Evolutionary conservation across 2,329 filamentous ascomycete species (phyloP), one percentile per base, ranked within the genome.

Genomic region (Colletotrichum higginsianum): DNA sequence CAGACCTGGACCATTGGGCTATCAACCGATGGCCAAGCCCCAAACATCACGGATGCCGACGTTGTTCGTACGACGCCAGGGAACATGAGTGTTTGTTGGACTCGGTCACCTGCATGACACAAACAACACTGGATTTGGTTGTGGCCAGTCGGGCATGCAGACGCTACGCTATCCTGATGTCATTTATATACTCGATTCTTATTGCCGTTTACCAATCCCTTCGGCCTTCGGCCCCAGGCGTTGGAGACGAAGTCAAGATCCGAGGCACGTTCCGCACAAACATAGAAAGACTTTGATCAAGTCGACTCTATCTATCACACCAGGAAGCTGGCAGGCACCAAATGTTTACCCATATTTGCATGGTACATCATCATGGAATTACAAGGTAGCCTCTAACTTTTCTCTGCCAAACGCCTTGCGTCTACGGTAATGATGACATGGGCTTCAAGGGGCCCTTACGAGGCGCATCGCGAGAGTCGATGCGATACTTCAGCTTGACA

Each of bases 401-500:
- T 67, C 40, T 62, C 56, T 63, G 44, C 49, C 64, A 62, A 67
- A 75, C 73, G 30, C 73, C 69, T 53, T 64, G 65, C 47, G 49
- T 69, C 69, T 61, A 69, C 40, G 71, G 62, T 71, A 74, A 71
- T 65, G 71, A 66, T 70, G 60, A 65, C 78, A 81, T 82, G 71
- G 81, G 85, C 75, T 81, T 80, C 79, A 89, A 78, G 2, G 83
- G 82, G 2, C 87, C 86, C 79, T 87, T 89, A 61, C 87, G 84
- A 66, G 87, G 85, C 76, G 86, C 88, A 76, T 98, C 93, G 81
- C 92, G 92, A 80, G 83, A 84, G 75, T 87, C 86, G 52, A 90
- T 82, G 67, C 84, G 84, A 77, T 98, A 98, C 86, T 94, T 98
- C 84, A 99, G 90, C 84, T 95, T 93, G 65, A 99, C 92, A 64